phyloP scores from a whole-genome alignment of 306 rosid genomes.

The Arachis stenosperma region DNA sequence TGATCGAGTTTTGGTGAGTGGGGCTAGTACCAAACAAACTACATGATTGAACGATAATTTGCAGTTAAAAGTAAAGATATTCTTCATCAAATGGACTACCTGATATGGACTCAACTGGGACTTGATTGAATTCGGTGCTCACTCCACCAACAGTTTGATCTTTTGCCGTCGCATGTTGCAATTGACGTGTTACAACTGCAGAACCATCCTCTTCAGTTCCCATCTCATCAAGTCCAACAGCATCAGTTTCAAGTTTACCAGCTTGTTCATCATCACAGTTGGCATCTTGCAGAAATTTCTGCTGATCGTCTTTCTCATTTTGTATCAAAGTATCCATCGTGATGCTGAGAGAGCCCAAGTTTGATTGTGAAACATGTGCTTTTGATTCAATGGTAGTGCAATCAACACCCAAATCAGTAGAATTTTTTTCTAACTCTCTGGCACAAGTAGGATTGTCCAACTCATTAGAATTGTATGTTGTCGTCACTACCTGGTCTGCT shows the following conservation, averaged over 20 bases:
- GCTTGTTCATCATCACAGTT: slow-evolving; percentile 36
- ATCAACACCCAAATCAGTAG: slow-evolving; percentile 30
- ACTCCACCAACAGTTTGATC: slow-evolving; percentile 47
- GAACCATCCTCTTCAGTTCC: slow-evolving; percentile 32
- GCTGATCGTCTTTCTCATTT: slow-evolving; percentile 30
- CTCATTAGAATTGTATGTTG: slow-evolving; percentile 33
- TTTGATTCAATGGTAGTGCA: slow-evolving; percentile 35
- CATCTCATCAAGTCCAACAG: slow-evolving; percentile 34
- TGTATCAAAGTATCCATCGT: slow-evolving; percentile 37
- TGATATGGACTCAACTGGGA: slow-evolving; percentile 42
- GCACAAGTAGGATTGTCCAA: slow-evolving; percentile 31
- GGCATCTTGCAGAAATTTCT: slow-evolving; percentile 23
- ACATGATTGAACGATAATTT: slow-evolving; percentile 1
- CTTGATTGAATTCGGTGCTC: slow-evolving; percentile 36
- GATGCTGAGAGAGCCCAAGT: slow-evolving; percentile 25
- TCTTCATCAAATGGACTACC: slow-evolving; percentile 41
- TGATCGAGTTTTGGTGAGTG: neutral
- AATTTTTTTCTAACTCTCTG: slow-evolving; percentile 31
- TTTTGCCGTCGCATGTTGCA: slow-evolving; percentile 46
- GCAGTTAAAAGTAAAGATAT: slow-evolving; percentile 10
- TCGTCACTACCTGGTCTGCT: slow-evolving; percentile 14
- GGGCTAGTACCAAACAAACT: neutral
- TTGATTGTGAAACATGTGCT: slow-evolving; percentile 32
- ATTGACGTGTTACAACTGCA: slow-evolving; percentile 30
- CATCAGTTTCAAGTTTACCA: slow-evolving; percentile 39